A percentile compares a stretch with the other conserved stretches of the same genome.
Evolutionary conservation across 2,329 filamentous ascomycete species (phyloP).

Genomic region (Sporothrix phasma): DNA sequence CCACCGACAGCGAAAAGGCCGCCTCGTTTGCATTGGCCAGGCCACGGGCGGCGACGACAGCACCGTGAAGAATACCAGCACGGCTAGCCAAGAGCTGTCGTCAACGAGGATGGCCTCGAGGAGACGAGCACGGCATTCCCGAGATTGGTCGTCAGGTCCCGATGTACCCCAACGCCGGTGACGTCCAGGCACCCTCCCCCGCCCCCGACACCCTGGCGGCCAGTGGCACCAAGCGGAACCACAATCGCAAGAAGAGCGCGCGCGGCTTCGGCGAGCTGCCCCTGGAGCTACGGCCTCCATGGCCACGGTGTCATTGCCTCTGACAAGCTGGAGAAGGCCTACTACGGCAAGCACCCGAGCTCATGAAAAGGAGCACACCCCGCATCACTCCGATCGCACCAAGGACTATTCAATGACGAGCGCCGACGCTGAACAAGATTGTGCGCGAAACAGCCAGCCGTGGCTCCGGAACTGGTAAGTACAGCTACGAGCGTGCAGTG

Average conservation of each 20-base stretch:
- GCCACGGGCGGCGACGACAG: conserved; percentile 38
- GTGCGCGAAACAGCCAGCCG: conserved; percentile 60
- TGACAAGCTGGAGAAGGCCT: conserved; percentile 81
- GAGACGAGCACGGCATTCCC: conserved; percentile 85
- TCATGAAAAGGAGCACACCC: conserved; percentile 63
- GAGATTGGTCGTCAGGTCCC: conserved; percentile 88
- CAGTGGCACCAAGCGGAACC: conserved; percentile 38
- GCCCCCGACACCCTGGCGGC: conserved; percentile 34
- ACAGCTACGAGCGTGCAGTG: too few relatives aligned
- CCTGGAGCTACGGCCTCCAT: conserved; percentile 86
- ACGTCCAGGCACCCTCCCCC: conserved; percentile 91
- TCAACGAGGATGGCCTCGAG: conserved; percentile 40
- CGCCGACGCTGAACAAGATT: conserved; percentile 80
- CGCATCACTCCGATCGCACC: conserved; percentile 44
- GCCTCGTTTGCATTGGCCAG: conserved; percentile 72
- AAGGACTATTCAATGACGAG: conserved; percentile 78
- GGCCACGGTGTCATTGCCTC: conserved; percentile 68
- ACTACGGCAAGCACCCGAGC: conserved; percentile 85
- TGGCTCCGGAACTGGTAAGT: conserved; percentile 42
- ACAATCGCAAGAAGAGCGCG: conserved; percentile 62
- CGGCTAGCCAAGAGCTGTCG: conserved; percentile 35
- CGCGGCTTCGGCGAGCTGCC: conserved; percentile 60
- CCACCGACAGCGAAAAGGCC: conserved; percentile 79
- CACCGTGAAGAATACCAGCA: conserved; percentile 50
- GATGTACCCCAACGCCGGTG: conserved; percentile 84